These are phyloP conservation scores for Erigeron canadensis DNA, from an alignment of 129 eudicot species.

Conservation along the genomic window DNA sequence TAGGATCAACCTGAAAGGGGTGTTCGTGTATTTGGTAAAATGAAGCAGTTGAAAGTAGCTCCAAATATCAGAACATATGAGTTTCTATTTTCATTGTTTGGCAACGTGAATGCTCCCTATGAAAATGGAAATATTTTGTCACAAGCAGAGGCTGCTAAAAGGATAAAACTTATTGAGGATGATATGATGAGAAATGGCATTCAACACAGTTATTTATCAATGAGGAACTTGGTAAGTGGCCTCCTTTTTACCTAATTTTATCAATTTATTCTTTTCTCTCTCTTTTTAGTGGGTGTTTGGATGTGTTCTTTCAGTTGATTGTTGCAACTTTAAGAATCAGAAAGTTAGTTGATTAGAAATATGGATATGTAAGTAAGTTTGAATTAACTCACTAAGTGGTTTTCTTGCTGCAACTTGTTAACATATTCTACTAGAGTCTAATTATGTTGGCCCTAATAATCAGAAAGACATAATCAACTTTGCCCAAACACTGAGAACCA, in stretches of 20 bases:
- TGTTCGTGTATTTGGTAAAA: constrained; percentile 63
- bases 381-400: not conserved
- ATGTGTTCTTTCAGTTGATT: constrained; percentile 4
- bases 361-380: not conserved
- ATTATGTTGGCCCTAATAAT: not conserved
- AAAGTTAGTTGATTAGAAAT: not conserved
- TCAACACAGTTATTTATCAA: constrained; percentile 57
- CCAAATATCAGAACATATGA: constrained; percentile 79
- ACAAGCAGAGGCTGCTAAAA: constrained; percentile 59
- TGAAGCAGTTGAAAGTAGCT: constrained; percentile 53
- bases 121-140: constrained; percentile 67
- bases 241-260: constrained; percentile 2
- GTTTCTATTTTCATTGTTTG: constrained; percentile 74
- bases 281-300: not conserved
- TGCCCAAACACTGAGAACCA: constrained; percentile 1
- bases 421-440: not conserved
- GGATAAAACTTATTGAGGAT: constrained; percentile 75
- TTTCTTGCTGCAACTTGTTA: not conserved
- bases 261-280: not conserved
- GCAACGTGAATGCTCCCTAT: constrained; percentile 77
- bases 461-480: not conserved
- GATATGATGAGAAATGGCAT: constrained; percentile 81
- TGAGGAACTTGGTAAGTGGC: constrained; percentile 61
- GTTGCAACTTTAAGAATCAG: constrained; percentile 1
- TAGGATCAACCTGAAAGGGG: constrained; percentile 92